These are phyloP conservation scores for Eleusine coracana DNA, from an alignment of 176 grass and related monocot genomes.

Conservation along the genomic window DNA sequence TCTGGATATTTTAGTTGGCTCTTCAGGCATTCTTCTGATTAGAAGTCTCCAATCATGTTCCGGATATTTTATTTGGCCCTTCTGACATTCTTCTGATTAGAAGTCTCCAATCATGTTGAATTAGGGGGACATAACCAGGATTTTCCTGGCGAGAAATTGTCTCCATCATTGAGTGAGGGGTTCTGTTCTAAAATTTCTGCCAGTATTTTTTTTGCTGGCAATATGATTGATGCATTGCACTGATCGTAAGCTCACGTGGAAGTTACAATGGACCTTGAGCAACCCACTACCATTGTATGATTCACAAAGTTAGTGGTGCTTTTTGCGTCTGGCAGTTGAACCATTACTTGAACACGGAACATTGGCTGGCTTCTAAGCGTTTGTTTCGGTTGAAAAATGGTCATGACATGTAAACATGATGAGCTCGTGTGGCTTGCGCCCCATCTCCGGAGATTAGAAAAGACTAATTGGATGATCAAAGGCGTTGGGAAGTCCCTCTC, in stretches of 20 bases:
- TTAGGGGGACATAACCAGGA: background rate
- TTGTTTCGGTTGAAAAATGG: too few species aligned
- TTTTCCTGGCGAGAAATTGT: background rate
- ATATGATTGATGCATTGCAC: background rate
- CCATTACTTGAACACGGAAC: background rate
- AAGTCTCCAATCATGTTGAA: background rate
- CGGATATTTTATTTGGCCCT: too few species aligned
- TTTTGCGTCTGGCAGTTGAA: background rate
- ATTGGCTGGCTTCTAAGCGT: background rate
- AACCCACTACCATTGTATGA: conserved; percentile 17
- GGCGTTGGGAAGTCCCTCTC: background rate
- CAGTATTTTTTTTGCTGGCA: too few species aligned
- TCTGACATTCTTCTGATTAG: background rate
- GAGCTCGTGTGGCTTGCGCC: background rate
- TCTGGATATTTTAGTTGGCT: too few species aligned
- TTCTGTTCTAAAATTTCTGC: background rate
- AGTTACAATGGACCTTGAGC: background rate
- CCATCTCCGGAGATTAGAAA: background rate
- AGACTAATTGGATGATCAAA: background rate
- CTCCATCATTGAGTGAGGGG: background rate
- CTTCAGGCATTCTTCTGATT: background rate
- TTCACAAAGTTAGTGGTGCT: background rate
- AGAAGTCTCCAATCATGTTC: background rate
- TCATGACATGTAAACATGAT: background rate
- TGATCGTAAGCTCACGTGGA: background rate